phyloP scores from a whole-genome alignment of 495 filamentous ascomycete genomes.

The Delitschia confertaspora region DNA sequence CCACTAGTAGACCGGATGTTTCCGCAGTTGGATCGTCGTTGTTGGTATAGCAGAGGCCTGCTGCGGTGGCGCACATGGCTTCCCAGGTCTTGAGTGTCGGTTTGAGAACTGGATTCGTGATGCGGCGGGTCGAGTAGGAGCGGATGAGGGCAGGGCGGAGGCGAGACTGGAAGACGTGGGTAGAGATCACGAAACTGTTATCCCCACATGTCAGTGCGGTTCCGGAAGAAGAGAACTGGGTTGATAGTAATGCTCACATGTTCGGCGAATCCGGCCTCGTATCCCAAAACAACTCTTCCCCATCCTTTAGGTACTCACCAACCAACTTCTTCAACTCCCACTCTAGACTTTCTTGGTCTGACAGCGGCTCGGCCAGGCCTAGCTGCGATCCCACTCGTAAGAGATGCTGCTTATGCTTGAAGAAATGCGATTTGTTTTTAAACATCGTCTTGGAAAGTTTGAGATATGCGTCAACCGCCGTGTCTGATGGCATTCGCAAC shows the following conservation, averaged over 20 bases:
- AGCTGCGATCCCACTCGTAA: constrained; percentile 89
- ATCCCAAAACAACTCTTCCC: constrained; percentile 12
- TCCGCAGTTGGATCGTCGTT: constrained; percentile 76
- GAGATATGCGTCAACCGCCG: constrained; percentile 88
- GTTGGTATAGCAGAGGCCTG: constrained; percentile 85
- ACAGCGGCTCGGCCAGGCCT: constrained; percentile 82
- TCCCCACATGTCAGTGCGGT: not conserved
- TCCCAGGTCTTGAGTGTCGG: constrained; percentile 90
- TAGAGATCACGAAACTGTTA: constrained; percentile 15
- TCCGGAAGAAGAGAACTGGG: not conserved
- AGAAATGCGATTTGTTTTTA: constrained; percentile 56
- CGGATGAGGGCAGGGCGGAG: constrained; percentile 16
- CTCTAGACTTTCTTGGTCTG: constrained; percentile 86
- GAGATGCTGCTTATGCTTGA: constrained; percentile 57
- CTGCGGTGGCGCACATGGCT: constrained; percentile 81
- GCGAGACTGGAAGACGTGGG: constrained; percentile 7
- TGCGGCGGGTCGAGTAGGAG: constrained; percentile 14
- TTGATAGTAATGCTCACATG: constrained; percentile 14
- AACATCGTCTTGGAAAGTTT: constrained; percentile 86
- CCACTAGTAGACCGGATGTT: too few relatives aligned
- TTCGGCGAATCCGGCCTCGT: constrained; percentile 9
- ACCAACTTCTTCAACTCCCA: constrained; percentile 84
- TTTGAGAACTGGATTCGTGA: constrained; percentile 72
- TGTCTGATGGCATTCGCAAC: constrained; percentile 81
- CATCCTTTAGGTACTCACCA: not conserved